Base-by-base conservation (phyloP, 2,329 filamentous ascomycete species). In the Fonsecaea erecta region DNA sequence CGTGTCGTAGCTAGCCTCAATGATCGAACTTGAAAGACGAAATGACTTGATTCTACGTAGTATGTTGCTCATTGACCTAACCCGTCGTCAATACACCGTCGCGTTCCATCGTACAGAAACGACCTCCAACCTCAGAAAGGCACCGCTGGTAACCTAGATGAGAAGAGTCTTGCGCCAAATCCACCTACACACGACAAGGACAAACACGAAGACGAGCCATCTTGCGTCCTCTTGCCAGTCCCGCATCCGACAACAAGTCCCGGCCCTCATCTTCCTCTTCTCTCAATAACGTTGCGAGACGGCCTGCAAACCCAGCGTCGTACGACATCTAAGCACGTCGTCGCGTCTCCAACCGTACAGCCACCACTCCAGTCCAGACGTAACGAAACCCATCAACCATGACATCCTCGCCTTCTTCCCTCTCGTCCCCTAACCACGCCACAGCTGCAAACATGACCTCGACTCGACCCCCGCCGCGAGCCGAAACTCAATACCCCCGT, bases 171-270 rank as follows among this genome's bases (percentile, higher is more conserved):
- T 30, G 71, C 71, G 1, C 74, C 75, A 28, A 77, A 75, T 3
- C 75, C 75, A 7, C 69, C 69, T 7, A 26, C 56, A 69, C 75
- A 43, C n/a, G 60, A 63, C 4, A 56, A 66, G 4, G 63, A 66
- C 16, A 78, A 80, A 26, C 79, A 80, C 12, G 71, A 82, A 37
- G 80, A 81, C 21, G 74, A 79, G 0, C 80, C 80, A 0, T 79
- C 80, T 1, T 83, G 83, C 62, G 73, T 82, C 0, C 81, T 1
- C 71, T 82, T 21, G 70, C 73, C 37, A 62, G 63, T 57, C 51
- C 30, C 26, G 32, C 62, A 52, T n/a, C 62, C 43, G 60, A 63
- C 66, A 11, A 21, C 65, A 11, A 62, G 70, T 1, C 69, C 66
- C 63, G 66, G 5, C 60, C 60, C 26, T 59, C 64, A 16, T 73